phyloP scores from a whole-genome alignment of 192 early-diverging fungal genomes.

The Gamsiella multidivaricata region DNA sequence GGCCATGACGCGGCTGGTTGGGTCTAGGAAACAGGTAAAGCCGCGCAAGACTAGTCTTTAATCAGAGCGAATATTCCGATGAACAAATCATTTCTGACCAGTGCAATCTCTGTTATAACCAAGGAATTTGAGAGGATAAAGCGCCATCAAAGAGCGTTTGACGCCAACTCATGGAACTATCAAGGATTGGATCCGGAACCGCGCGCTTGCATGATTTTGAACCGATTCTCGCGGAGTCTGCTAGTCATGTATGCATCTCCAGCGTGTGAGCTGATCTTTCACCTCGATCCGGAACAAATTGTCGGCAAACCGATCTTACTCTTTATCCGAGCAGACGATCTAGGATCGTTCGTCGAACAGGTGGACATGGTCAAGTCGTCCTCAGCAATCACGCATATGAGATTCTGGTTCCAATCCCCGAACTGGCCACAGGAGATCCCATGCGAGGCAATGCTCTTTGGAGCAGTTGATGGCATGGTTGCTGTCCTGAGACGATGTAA shows the following conservation, averaged over 20 bases:
- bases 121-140: slow-evolving; percentile 16
- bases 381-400: slow-evolving; percentile 24
- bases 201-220: slow-evolving; percentile 43
- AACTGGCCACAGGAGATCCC: slow-evolving; percentile 18
- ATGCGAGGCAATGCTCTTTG: slow-evolving; percentile 25
- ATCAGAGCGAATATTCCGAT: neutral
- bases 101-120: neutral
- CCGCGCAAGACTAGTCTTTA: neutral
- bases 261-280: slow-evolving; percentile 14
- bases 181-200: slow-evolving; percentile 7
- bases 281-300: slow-evolving; percentile 8
- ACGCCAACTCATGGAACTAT: slow-evolving; percentile 11
- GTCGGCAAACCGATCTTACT: slow-evolving; percentile 28
- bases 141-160: slow-evolving; percentile 26
- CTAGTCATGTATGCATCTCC: slow-evolving; percentile 36
- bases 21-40: slow-evolving; percentile 10
- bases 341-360: slow-evolving; percentile 22
- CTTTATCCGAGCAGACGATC: slow-evolving; percentile 41
- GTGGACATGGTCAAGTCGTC: slow-evolving; percentile 26
- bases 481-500: slow-evolving; percentile 8
- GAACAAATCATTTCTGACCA: neutral
- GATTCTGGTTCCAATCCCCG: slow-evolving; percentile 40
- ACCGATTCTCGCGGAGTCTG: slow-evolving; percentile 22
- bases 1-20: slow-evolving; percentile 5
- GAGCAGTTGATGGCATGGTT: slow-evolving; percentile 20